These are phyloP conservation scores for Flaveria robusta DNA, from an alignment of 129 eudicot species.

Conservation along the genomic window DNA sequence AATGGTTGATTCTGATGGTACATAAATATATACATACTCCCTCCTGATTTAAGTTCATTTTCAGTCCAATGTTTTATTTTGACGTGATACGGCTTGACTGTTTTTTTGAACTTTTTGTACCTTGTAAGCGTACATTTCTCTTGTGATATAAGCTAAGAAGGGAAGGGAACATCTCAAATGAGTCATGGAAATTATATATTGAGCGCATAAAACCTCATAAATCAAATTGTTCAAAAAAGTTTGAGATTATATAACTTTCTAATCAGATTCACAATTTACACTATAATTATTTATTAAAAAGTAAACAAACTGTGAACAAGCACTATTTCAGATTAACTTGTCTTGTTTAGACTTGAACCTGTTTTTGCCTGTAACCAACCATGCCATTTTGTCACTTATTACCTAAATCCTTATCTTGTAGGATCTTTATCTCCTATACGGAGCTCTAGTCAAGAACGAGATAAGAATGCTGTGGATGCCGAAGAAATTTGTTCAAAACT, in stretches of 20 bases:
- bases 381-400: background rate
- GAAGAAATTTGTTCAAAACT: constrained; percentile 74
- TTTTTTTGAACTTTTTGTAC: background rate
- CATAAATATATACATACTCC: background rate
- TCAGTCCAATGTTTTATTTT: background rate
- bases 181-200: background rate
- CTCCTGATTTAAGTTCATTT: constrained; percentile 2
- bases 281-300: background rate
- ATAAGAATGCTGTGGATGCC: constrained; percentile 59
- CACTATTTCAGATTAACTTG: background rate
- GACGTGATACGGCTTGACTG: background rate
- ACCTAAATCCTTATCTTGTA: constrained; percentile 24
- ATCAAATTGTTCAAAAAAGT: background rate
- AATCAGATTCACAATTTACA: background rate
- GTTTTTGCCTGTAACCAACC: background rate
- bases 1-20: constrained; percentile 83
- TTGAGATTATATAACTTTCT: background rate
- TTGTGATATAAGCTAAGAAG: background rate
- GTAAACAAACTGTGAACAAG: background rate
- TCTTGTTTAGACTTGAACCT: background rate
- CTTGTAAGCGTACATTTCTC: background rate
- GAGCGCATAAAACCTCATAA: background rate
- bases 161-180: background rate
- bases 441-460: constrained; percentile 43
- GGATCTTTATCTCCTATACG: constrained; percentile 70